These are phyloP conservation scores for Tripterygium wilfordii DNA, from an alignment of 177 flowering plant genomes.

Conservation along the genomic window DNA sequence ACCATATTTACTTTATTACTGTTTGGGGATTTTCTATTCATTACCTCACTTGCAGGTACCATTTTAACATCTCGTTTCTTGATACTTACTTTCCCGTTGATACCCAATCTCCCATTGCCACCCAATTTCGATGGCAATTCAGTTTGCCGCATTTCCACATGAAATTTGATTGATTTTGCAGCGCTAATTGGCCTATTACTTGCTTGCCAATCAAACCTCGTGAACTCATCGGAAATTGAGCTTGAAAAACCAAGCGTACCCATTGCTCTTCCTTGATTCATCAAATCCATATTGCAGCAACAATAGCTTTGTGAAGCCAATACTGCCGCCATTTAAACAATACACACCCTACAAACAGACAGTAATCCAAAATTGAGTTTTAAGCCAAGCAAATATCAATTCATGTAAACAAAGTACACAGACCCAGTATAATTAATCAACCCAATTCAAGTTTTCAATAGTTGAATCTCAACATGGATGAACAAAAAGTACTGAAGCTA, in stretches of 20 bases:
- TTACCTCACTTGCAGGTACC: conserved; percentile 51
- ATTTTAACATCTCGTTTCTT: conserved; percentile 50
- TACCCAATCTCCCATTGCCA: conserved; percentile 52
- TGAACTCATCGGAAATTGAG: conserved; percentile 26
- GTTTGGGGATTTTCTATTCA: conserved; percentile 16
- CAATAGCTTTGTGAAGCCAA: conserved; percentile 67
- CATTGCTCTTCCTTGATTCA: conserved; percentile 27
- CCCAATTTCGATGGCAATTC: conserved; percentile 28
- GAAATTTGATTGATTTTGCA: conserved; percentile 23
- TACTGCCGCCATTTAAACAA: conserved; percentile 51
- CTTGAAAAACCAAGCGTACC: conserved; percentile 43
- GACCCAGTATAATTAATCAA: too few relatives aligned
- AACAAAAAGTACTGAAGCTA: too few relatives aligned
- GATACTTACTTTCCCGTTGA: too few relatives aligned
- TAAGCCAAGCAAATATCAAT: too few relatives aligned
- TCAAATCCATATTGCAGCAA: conserved; percentile 32
- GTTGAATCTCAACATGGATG: too few relatives aligned
- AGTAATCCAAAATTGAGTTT: too few relatives aligned
- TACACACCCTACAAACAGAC: too few relatives aligned
- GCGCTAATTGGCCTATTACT: conserved; percentile 4
- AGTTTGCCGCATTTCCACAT: conserved; percentile 37
- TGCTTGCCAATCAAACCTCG: conserved; percentile 12
- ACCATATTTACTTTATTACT: conserved; percentile 18
- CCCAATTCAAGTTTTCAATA: too few relatives aligned
- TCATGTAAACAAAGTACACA: too few relatives aligned